Evolutionary conservation across 2,329 filamentous ascomycete species (phyloP).

Genomic region (Chaetomiaceae sp.): DNA sequence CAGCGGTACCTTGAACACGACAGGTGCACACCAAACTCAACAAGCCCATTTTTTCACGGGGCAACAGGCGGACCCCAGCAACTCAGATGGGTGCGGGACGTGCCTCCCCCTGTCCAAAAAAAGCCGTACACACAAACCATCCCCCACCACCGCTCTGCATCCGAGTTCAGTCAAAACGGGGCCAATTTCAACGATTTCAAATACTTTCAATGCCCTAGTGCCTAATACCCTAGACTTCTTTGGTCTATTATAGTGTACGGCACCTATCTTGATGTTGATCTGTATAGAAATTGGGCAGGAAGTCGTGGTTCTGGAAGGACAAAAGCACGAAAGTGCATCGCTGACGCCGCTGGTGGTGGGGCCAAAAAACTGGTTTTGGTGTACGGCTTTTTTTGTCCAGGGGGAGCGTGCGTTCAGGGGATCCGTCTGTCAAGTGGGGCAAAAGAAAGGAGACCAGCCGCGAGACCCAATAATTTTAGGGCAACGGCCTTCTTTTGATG

Average conservation of each 20-base stretch:
- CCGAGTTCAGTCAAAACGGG: too few relatives aligned
- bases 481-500: neutral
- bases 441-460: slow-evolving; percentile 6
- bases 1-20: slow-evolving; percentile 13
- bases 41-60: slow-evolving; percentile 23
- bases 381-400: neutral
- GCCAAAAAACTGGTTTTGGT: neutral
- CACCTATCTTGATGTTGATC: neutral
- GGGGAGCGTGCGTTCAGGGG: slow-evolving; percentile 16
- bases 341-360: neutral
- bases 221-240: too few relatives aligned
- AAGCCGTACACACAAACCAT: too few relatives aligned
- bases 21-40: slow-evolving; percentile 13
- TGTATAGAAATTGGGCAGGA: neutral
- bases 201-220: too few relatives aligned
- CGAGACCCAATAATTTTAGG: neutral
- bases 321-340: neutral
- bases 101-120: too few relatives aligned
- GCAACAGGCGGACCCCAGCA: slow-evolving; percentile 19
- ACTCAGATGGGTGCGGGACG: slow-evolving; percentile 4
- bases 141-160: too few relatives aligned
- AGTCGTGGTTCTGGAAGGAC: neutral
- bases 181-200: too few relatives aligned
- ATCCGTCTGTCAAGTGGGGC: slow-evolving; percentile 4
- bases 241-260: neutral